phyloP scores from a whole-genome alignment of 768 basidiomycete genomes.

The Strobilomyces echinocephalus region DNA sequence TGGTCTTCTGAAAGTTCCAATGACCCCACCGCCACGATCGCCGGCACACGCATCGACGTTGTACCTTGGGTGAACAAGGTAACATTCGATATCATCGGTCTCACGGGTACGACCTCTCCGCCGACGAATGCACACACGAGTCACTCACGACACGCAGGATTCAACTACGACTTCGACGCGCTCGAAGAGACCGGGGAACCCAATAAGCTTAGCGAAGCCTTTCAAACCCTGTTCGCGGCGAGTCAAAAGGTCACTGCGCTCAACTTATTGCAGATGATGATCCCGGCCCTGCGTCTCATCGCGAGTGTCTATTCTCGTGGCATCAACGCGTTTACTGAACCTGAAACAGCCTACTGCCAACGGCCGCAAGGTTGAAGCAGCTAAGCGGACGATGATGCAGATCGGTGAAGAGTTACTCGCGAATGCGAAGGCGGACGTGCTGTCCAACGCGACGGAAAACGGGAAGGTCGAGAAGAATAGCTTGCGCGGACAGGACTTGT shows the following conservation, averaged over 20 bases:
- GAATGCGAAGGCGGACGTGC: slow-evolving; percentile 44
- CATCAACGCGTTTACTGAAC: background rate
- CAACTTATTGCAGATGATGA: slow-evolving; percentile 28
- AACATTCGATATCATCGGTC: slow-evolving; percentile 42
- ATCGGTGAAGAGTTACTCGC: slow-evolving; percentile 47
- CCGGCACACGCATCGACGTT: slow-evolving; percentile 26
- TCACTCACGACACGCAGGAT: slow-evolving; percentile 25
- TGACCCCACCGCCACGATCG: slow-evolving; percentile 17
- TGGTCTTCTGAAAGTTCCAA: slow-evolving; percentile 36
- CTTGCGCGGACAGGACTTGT: slow-evolving; percentile 46
- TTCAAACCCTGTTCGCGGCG: slow-evolving; percentile 28
- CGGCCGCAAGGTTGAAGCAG: slow-evolving; percentile 17
- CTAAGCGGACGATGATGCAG: slow-evolving; percentile 40
- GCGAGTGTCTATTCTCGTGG: slow-evolving; percentile 25
- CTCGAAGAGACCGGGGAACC: slow-evolving; percentile 21
- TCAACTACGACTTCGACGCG: slow-evolving; percentile 34
- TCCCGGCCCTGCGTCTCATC: slow-evolving; percentile 37
- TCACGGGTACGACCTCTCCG: slow-evolving; percentile 28
- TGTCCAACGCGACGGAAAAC: slow-evolving; percentile 15
- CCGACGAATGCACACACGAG: background rate
- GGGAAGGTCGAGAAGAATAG: slow-evolving; percentile 33
- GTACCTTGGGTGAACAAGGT: slow-evolving; percentile 31
- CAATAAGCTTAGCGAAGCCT: slow-evolving; percentile 33
- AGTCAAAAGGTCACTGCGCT: slow-evolving; percentile 16
- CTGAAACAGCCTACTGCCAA: slow-evolving; percentile 21